Conservation (phyloP, 495 filamentous ascomycete genomes). For the Recurvomyces mirabilis region DNA sequence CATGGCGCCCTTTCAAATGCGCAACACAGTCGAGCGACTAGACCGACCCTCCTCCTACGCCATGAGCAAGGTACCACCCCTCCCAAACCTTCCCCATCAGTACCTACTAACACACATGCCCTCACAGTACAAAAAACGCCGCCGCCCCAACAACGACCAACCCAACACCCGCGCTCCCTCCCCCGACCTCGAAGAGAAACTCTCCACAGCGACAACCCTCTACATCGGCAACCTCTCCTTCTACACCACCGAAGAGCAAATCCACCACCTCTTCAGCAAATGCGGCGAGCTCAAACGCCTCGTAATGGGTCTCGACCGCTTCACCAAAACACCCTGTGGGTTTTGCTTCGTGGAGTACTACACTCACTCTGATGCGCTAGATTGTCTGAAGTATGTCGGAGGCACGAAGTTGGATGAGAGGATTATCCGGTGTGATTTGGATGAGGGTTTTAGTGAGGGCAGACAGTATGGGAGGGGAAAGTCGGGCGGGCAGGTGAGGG, state of each 20-base stretch:
- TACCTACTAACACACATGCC: not conserved
- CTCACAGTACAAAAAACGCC: conserved; percentile 55
- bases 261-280: conserved; percentile 58
- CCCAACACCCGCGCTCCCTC: conserved; percentile 42
- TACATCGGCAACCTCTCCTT: conserved; percentile 99
- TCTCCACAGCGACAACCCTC: conserved; percentile 82
- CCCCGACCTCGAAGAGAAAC: conserved; percentile 47
- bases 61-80: conserved; percentile 51
- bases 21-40: conserved; percentile 70
- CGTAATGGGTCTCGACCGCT: conserved; percentile 96
- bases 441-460: conserved; percentile 91
- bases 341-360: conserved; percentile 99
- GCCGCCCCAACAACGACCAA: conserved; percentile 41
- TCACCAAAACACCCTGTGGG: conserved; percentile 93
- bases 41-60: conserved; percentile 88
- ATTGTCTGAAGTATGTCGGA: conserved; percentile 96
- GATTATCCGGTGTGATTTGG: conserved; percentile 91
- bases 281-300: conserved; percentile 95
- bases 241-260: conserved; percentile 98
- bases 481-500: conserved; percentile 90
- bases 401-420: conserved; percentile 98
- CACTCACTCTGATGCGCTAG: conserved; percentile 87
- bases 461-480: conserved; percentile 86
- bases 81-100: not conserved
- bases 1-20: conserved; percentile 25